These are phyloP conservation scores for Fusarium pilosicola DNA, from an alignment of 2,329 filamentous ascomycete genomes.

Conservation along the genomic window DNA sequence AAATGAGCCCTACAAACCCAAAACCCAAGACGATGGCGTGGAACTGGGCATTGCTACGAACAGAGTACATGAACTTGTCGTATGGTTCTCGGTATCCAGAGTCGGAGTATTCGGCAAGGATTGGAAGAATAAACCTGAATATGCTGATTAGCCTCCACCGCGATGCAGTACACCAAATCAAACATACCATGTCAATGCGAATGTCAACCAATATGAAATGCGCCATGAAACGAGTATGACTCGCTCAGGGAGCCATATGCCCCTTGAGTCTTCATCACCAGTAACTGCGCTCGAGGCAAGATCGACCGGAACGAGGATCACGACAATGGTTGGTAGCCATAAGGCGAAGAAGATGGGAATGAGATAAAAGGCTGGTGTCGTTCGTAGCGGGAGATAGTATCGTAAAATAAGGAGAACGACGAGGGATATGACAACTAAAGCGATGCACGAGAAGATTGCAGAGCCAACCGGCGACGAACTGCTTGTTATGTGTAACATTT, in stretches of 20 bases:
- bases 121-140: constrained; percentile 83
- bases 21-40: constrained; percentile 81
- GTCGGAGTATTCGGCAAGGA: constrained; percentile 94
- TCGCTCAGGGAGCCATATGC: constrained; percentile 86
- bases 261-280: constrained; percentile 75
- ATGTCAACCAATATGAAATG: constrained; percentile 97
- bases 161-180: background rate
- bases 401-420: constrained; percentile 86
- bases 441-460: constrained; percentile 77
- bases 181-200: constrained; percentile 87
- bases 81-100: constrained; percentile 90
- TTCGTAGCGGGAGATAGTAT: constrained; percentile 88
- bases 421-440: constrained; percentile 78
- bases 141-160: constrained; percentile 23
- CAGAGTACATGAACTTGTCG: constrained; percentile 82
- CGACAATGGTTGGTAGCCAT: constrained; percentile 88
- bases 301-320: constrained; percentile 94
- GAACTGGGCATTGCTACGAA: constrained; percentile 88
- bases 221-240: constrained; percentile 90
- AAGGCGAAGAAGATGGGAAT: constrained; percentile 97
- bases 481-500: constrained; percentile 62
- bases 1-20: constrained; percentile 77
- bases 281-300: constrained; percentile 85
- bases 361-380: constrained; percentile 88
- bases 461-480: constrained; percentile 77